Base-by-base conservation (phyloP, 2,329 filamentous ascomycete genomes). In the Neobulgaria alba region DNA sequence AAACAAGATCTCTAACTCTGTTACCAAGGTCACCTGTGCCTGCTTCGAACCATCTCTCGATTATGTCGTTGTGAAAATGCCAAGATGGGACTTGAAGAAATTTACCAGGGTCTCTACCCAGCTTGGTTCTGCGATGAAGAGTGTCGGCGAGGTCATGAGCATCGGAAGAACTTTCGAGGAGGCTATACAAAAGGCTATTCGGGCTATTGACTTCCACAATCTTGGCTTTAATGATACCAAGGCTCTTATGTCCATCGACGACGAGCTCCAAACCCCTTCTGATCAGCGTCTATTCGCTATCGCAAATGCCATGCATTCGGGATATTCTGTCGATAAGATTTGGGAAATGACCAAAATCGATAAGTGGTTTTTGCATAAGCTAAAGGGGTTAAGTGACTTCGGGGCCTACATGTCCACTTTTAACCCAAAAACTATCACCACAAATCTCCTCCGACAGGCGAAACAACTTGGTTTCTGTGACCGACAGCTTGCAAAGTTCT, bases 261-360 rank as follows among this genome's bases (percentile, higher is more conserved):
- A 89, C 48, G 92, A 96, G 68, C 75, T 98, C 17, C 92, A 96
- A 65, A 96, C 90, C 5, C 92, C 92, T 17, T 96, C 92, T 10
- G 92, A 98, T 59, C 92, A 96, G 70, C 85, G 92, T 56, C 75
- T 96, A 43, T 96, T 98, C 58, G 92, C 92, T 43, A 93, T 98
- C 56, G 92, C 92, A 52, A 96, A 98, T 57, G 92, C 92, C 31
- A 96, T 98, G 90, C 79, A 89, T 60, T 72, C 82, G 42, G 92
- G 90, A 21, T 98, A 96, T 67, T 82, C 79, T 3, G 89, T 96
- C 26, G 85, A 96, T 59, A 92, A 94, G 67, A 95, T 98, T 61
- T 95, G 89, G 88, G 85, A 95, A 62, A 74, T 96, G 69, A 98
- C 92, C 58, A 88, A 90, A 68, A 98, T 98, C 56, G 92, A 96